Base-by-base conservation (phyloP, 331 rosid species). In the Pyracantha coccinea region DNA sequence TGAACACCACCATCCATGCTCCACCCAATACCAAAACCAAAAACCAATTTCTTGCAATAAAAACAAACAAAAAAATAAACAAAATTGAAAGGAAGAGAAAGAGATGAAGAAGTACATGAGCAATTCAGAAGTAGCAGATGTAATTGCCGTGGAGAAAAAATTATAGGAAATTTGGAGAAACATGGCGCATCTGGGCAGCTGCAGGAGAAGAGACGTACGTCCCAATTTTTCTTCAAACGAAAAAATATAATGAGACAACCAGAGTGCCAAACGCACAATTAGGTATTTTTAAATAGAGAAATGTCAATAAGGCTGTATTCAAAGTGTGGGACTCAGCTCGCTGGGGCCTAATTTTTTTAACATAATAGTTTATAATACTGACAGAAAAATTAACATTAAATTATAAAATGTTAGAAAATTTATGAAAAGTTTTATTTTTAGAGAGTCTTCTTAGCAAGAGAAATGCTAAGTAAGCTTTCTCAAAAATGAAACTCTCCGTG, bases 111-210 rank as follows among this genome's bases (percentile, higher is more conserved):
- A 63, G 66, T 23, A 52, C 7, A 41, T 55, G 70, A 71, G 74
- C 20, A 50, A 6, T 47, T 47, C 20, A 50, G 55, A 9, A 50
- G 55, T 6, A 50, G 55, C 68, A 24, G 35, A 27, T 25, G 75
- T 55, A 64, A 66, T 84, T 50, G 83, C 87, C 86, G 25, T 12
- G 65, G 50, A 0, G 71, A 65, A 16, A 23, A 73, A 32, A 24
- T 50, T 24, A 68, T 4, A 28, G 53, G 15, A 68, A 69, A 81
- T 66, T 63, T 27, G 27, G 50, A 28, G 62, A 45, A 20, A 31
- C 70, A 5, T 72, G 57, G 61, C 75, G 84, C 91, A 91, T 86
- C 91, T 82, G 83, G 24, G 71, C 69, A 75, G 71, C 70, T 29
- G 69, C 33, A 25, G 67, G n/a, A 45, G 31, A n/a, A 75, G 25